Percentiles rank a stretch among this genome's conserved stretches.
These are phyloP conservation scores for Mortierella sp. DNA, from an alignment of 371 early-diverging fungal genomes.

Conservation along the genomic window DNA sequence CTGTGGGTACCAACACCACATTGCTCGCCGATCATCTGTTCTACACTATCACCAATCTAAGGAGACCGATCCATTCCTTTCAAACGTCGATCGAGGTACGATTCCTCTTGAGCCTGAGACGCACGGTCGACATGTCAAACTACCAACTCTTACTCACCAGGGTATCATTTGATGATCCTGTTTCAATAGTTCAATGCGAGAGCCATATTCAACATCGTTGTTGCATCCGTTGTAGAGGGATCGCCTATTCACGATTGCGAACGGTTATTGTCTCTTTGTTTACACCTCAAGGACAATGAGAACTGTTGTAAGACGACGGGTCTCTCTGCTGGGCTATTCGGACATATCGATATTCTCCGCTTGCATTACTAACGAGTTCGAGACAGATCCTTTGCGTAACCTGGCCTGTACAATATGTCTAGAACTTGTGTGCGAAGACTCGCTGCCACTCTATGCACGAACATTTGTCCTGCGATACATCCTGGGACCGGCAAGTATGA, in stretches of 20 bases:
- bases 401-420: slow-evolving; percentile 18
- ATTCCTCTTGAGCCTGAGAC: neutral
- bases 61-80: slow-evolving; percentile 9
- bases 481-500: slow-evolving; percentile 37
- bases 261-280: slow-evolving; percentile 25
- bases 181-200: slow-evolving; percentile 44
- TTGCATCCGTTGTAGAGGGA: slow-evolving; percentile 36
- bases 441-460: slow-evolving; percentile 22
- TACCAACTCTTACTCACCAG: too few relatives aligned
- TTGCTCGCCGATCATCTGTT: slow-evolving; percentile 11
- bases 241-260: slow-evolving; percentile 11
- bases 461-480: slow-evolving; percentile 27
- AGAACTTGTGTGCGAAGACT: slow-evolving; percentile 10
- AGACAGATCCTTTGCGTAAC: slow-evolving; percentile 34
- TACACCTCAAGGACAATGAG: slow-evolving; percentile 31
- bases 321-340: neutral
- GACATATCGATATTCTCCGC: neutral
- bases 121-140: too few relatives aligned
- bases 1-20: neutral
- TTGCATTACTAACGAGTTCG: neutral
- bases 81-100: slow-evolving; percentile 25
- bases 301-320: slow-evolving; percentile 22
- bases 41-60: slow-evolving; percentile 22
- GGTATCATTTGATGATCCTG: too few relatives aligned
- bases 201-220: slow-evolving; percentile 30